Evolutionary conservation across 257 asterid genomes (phyloP), one percentile per base, ranked within the genome.

Genomic region (Osmanthus fragrans): DNA sequence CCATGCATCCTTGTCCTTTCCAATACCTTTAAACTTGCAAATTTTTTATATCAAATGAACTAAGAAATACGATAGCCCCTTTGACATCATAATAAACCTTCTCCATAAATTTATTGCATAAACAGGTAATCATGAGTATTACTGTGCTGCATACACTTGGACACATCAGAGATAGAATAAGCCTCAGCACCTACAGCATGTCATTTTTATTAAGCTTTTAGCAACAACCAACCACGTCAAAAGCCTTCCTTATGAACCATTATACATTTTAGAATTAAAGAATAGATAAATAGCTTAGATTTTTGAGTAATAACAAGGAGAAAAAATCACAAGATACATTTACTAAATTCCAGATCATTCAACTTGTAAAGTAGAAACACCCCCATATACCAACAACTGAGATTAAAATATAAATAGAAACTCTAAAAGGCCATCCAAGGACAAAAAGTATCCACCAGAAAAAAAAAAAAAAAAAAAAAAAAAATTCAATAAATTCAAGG

Each of bases 401-500:
- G 27, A 72, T 34, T 72, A 45, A 72, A 72, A 3, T 49, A 3
- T 8, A 30, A 8, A 51, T 47, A 7, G 21, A 19, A 49, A 51
- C 5, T 18, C 47, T 29, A 7, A 51, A 49, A 19, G 6, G 32
- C 25, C 76, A 71, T 49, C 47, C 9, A 5, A 49, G n/a, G 37
- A 7, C 21, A 4, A 49, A 27, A 51, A 51, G 19, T 40, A 1
- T 40, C 49, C 49, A 40, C 49, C 4, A 40, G 49, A 0, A 21
- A 39, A 18, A 56, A 45, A 13, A 51, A 30, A 30, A 32, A 19
- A 0, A 15, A 11, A 23, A 36, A 34, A 51, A 0, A 2, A 34
- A 7, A 37, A 74, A 74, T 58, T 70, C 56, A 74, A 58, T 58
- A 74, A 34, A 45, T 15, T 18, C 51, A 29, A 58, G 45, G 70